A percentile compares a stretch with the other conserved stretches of the same genome.
phyloP scores from a whole-genome alignment of 192 early-diverging fungal species.

The Linderina pennispora region DNA sequence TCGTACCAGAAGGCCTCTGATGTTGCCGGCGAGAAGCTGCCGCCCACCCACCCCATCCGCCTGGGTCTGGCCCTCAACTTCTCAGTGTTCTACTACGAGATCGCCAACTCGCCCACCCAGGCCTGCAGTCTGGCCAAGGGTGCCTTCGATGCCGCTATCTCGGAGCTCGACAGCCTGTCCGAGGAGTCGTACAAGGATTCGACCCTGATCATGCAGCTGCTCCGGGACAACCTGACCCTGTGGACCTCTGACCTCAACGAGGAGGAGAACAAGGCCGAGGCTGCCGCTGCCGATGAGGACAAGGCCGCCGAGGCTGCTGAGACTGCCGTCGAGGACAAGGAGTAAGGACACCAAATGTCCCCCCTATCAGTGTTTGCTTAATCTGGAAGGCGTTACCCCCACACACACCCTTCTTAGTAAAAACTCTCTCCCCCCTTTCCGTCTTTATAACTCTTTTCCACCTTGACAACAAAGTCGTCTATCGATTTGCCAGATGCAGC shows the following conservation, averaged over 20 bases:
- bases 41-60: conserved; percentile 98
- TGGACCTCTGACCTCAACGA: conserved; percentile 91
- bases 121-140: conserved; percentile 88
- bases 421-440: too few relatives aligned
- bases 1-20: conserved; percentile 96
- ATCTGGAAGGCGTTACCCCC: too few relatives aligned
- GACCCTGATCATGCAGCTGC: conserved; percentile 98
- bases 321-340: conserved; percentile 19
- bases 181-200: conserved; percentile 99
- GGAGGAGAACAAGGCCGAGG: conserved; percentile 17
- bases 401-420: too few relatives aligned
- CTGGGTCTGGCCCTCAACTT: conserved; percentile 97
- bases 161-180: conserved; percentile 95
- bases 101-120: conserved; percentile 94
- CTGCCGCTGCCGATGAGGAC: conserved; percentile 19
- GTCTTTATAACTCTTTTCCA: too few relatives aligned
- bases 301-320: conserved; percentile 18
- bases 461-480: too few relatives aligned
- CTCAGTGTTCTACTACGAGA: conserved; percentile 99
- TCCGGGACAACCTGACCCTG: conserved; percentile 98
- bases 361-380: too few relatives aligned
- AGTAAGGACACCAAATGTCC: conserved; percentile 9
- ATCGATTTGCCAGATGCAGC: too few relatives aligned
- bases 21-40: conserved; percentile 88
- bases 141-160: conserved; percentile 97